Percentiles rank a stretch among this genome's conserved stretches.
Evolutionary conservation across 2,329 filamentous ascomycete species (phyloP).

Genomic region (Penicillium sumatraense): DNA sequence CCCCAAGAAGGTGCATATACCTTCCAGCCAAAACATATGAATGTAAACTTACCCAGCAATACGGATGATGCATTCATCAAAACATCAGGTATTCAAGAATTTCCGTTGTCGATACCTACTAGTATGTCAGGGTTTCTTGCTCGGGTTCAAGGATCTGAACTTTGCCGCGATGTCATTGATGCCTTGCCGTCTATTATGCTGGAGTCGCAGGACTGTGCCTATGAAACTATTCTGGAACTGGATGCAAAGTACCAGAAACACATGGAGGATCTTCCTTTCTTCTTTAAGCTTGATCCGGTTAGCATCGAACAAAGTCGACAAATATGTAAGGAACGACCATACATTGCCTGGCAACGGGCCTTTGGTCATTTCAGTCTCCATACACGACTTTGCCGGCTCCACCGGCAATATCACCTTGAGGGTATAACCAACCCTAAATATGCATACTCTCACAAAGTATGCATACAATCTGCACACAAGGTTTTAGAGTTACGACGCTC

Average conservation of each 20-base stretch:
- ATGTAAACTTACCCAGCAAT: constrained; percentile 24
- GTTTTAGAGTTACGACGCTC: constrained; percentile 21
- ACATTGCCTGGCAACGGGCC: constrained; percentile 26
- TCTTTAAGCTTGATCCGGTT: constrained; percentile 17
- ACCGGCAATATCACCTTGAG: constrained; percentile 26
- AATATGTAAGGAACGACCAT: constrained; percentile 25
- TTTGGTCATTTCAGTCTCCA: constrained; percentile 25
- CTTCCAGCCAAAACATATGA: constrained; percentile 29
- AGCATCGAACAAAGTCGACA: constrained; percentile 23
- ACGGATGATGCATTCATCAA: constrained; percentile 26
- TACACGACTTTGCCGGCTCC: constrained; percentile 28
- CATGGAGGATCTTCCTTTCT: constrained; percentile 16
- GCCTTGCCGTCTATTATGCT: constrained; percentile 22
- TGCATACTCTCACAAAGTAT: constrained; percentile 23
- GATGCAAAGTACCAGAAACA: constrained; percentile 17
- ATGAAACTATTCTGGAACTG: constrained; percentile 20
- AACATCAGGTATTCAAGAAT: constrained; percentile 2
- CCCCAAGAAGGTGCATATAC: constrained; percentile 26
- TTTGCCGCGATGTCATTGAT: constrained; percentile 27
- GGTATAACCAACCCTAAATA: constrained; percentile 22
- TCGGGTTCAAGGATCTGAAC: constrained; percentile 13
- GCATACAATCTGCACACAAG: constrained; percentile 23
- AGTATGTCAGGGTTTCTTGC: constrained; percentile 20
- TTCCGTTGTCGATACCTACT: constrained; percentile 18
- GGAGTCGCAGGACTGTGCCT: constrained; percentile 18